Evolutionary conservation across 306 rosid species (phyloP).

Genomic region (Cucurbita pepo): DNA sequence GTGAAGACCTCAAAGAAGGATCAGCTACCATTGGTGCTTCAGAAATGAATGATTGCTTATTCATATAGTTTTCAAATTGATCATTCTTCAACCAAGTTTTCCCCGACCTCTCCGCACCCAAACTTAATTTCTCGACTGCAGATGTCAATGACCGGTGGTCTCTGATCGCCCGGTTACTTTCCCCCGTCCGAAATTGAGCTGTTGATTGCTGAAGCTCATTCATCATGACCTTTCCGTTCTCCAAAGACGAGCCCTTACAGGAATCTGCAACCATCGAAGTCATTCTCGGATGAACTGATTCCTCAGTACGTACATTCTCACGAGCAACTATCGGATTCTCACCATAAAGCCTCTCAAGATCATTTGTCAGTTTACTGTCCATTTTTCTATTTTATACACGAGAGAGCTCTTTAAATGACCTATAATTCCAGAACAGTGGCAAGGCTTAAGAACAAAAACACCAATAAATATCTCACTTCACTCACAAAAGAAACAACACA

Average conservation of each 20-base stretch:
- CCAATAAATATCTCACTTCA: neutral
- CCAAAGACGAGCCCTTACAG: constrained; percentile 9
- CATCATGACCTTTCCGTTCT: constrained; percentile 14
- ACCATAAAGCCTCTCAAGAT: constrained; percentile 32
- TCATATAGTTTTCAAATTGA: constrained; percentile 2
- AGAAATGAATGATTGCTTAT: neutral
- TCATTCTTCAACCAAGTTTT: constrained; percentile 5
- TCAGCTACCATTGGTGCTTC: constrained; percentile 8
- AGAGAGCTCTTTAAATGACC: neutral
- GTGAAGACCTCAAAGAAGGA: constrained; percentile 11
- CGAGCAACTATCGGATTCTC: constrained; percentile 33
- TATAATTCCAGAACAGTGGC: neutral
- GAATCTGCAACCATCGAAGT: constrained; percentile 10
- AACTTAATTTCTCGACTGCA: constrained; percentile 25
- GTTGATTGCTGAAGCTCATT: constrained; percentile 9
- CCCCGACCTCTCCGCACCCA: neutral
- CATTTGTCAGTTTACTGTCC: constrained; percentile 22
- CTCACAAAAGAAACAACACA: neutral
- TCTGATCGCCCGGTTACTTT: constrained; percentile 7
- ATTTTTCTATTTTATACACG: neutral
- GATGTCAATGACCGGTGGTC: constrained; percentile 23
- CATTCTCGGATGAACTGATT: neutral
- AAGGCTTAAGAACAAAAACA: constrained; percentile 4
- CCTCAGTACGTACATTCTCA: constrained; percentile 14
- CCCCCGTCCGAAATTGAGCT: constrained; percentile 12